Evolutionary conservation across 768 basidiomycete genomes (phyloP).

Genomic region (Mycena filopes): DNA sequence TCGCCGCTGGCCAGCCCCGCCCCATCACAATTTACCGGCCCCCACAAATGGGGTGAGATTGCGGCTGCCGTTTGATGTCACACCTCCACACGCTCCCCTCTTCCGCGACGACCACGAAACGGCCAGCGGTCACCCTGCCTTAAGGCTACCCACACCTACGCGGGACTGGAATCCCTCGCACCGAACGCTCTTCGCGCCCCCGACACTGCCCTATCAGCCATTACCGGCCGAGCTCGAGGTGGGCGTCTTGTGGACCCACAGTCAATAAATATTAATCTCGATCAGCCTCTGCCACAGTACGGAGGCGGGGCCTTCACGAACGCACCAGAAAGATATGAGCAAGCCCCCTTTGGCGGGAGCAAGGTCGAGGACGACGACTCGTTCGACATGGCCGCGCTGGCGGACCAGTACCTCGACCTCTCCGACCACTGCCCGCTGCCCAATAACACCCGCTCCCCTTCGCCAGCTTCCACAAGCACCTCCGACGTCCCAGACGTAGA

Average conservation of each 20-base stretch:
- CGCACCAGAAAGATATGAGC: neutral
- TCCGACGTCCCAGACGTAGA: slow-evolving; percentile 2
- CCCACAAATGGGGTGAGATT: slow-evolving; percentile 9
- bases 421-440: slow-evolving; percentile 8
- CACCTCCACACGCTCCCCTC: neutral
- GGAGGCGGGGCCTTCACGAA: too few species aligned
- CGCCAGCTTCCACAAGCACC: neutral
- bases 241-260: neutral
- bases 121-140: neutral
- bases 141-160: neutral
- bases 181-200: neutral
- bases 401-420: slow-evolving; percentile 15
- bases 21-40: neutral
- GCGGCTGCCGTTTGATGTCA: slow-evolving; percentile 1
- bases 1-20: neutral
- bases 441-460: neutral
- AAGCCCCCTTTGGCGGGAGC: neutral
- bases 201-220: neutral
- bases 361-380: neutral
- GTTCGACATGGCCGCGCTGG: neutral
- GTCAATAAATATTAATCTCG: neutral
- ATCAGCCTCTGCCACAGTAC: neutral
- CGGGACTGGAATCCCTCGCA: neutral
- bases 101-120: neutral
- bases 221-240: slow-evolving; percentile 18